A percentile compares a stretch with the other conserved stretches of the same genome.
These are phyloP conservation scores for Malassezia vespertilionis DNA, from an alignment of 1,284 basidiomycete species.

Conservation along the genomic window DNA sequence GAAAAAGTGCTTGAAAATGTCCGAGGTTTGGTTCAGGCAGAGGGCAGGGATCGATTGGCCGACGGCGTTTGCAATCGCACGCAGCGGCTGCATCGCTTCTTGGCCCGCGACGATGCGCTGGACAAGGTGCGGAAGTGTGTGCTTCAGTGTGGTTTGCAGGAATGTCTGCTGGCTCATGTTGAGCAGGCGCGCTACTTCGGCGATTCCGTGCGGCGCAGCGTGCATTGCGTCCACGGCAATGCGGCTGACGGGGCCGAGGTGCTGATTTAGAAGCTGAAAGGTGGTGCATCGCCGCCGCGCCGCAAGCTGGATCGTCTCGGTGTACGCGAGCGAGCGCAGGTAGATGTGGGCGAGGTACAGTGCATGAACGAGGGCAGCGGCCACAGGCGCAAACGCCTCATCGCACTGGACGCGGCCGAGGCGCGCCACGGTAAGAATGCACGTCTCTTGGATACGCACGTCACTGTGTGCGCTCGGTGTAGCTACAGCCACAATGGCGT, in stretches of 20 bases:
- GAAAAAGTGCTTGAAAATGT: constrained; percentile 37
- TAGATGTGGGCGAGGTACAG: constrained; percentile 10
- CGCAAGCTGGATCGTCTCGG: constrained; percentile 34
- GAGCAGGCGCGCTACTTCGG: constrained; percentile 31
- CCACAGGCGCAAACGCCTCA: background rate
- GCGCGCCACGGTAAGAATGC: constrained; percentile 5
- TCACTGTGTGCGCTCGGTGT: background rate
- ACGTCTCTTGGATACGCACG: constrained; percentile 12
- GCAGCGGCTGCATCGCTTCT: constrained; percentile 22
- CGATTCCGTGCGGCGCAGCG: constrained; percentile 31
- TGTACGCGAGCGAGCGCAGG: constrained; percentile 27
- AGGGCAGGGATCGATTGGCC: constrained; percentile 27
- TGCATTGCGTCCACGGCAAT: constrained; percentile 30
- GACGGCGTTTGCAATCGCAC: constrained; percentile 30
- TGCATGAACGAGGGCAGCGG: constrained; percentile 4
- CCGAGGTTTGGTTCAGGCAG: constrained; percentile 33
- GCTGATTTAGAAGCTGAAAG: constrained; percentile 38
- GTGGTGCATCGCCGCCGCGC: constrained; percentile 25
- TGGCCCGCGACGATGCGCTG: constrained; percentile 23
- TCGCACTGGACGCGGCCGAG: constrained; percentile 13
- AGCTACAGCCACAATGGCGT: background rate
- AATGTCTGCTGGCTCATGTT: constrained; percentile 37
- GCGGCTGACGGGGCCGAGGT: constrained; percentile 26
- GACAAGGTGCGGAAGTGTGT: constrained; percentile 37
- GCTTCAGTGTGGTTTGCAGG: constrained; percentile 35